These are phyloP conservation scores for Psilocybe azurescens DNA, from an alignment of 768 basidiomycete genomes.

Conservation along the genomic window DNA sequence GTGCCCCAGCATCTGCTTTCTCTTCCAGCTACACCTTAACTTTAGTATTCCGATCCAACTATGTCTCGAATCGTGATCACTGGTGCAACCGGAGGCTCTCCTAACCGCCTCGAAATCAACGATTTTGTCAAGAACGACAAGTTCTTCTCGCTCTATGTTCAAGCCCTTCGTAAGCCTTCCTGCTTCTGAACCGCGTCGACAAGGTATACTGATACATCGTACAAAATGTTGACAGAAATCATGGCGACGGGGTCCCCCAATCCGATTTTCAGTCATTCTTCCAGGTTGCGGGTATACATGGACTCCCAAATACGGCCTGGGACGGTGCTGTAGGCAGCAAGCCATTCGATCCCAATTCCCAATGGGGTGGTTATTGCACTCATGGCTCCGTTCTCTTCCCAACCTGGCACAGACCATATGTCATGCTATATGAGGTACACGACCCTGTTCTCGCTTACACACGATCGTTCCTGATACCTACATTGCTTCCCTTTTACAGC, in stretches of 20 bases:
- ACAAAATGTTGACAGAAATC: slow-evolving; percentile 25
- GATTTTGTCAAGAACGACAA: slow-evolving; percentile 45
- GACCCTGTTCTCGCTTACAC: not conserved
- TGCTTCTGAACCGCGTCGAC: not conserved
- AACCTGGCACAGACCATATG: slow-evolving; percentile 61
- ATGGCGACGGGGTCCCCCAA: slow-evolving; percentile 36
- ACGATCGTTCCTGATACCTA: not conserved
- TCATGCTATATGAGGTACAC: slow-evolving; percentile 53
- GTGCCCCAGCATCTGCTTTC: not conserved
- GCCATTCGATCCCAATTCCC: slow-evolving; percentile 24
- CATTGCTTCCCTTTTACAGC: slow-evolving; percentile 38
- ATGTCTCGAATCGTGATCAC: slow-evolving; percentile 29
- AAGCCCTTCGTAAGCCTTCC: slow-evolving; percentile 47
- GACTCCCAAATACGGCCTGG: slow-evolving; percentile 51
- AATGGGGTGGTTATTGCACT: slow-evolving; percentile 58
- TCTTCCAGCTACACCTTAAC: not conserved
- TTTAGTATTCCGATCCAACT: not conserved
- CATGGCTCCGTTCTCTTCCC: slow-evolving; percentile 60
- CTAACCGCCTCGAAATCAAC: slow-evolving; percentile 49
- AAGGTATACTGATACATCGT: not conserved
- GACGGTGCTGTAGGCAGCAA: slow-evolving; percentile 39
- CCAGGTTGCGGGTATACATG: slow-evolving; percentile 57
- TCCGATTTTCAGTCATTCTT: slow-evolving; percentile 43
- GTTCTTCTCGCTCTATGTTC: slow-evolving; percentile 56
- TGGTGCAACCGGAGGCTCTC: slow-evolving; percentile 31